These are phyloP conservation scores for Fusarium sp. DNA, from an alignment of 2,329 filamentous ascomycete species.

Conservation along the genomic window DNA sequence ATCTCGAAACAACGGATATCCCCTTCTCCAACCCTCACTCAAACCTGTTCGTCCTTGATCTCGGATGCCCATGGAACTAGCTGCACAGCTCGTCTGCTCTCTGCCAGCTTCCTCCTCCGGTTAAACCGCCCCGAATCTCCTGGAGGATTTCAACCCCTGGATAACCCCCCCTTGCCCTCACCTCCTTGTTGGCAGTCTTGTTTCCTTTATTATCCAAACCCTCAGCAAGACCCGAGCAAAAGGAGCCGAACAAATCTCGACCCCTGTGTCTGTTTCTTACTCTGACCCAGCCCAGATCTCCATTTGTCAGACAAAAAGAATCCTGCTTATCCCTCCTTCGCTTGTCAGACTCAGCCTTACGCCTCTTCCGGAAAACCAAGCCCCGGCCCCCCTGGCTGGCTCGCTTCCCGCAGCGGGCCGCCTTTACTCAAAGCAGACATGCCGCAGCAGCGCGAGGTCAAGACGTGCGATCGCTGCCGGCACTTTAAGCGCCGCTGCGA, in stretches of 20 bases:
- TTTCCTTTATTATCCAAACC: not conserved
- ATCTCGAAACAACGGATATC: not conserved
- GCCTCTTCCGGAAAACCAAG: not conserved
- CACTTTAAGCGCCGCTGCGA: conserved; percentile 53
- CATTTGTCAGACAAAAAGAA: not conserved
- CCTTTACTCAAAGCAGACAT: conserved; percentile 30
- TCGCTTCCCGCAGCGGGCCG: conserved; percentile 27
- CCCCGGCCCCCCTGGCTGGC: not conserved
- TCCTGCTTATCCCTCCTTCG: not conserved
- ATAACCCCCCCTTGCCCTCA: not conserved
- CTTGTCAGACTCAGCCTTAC: not conserved
- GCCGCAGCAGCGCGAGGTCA: conserved; percentile 51
- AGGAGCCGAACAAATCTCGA: not conserved
- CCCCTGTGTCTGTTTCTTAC: not conserved
- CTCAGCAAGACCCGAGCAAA: not conserved
- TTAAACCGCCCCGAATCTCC: not conserved
- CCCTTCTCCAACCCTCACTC: not conserved
- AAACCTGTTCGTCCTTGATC: not conserved
- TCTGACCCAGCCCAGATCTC: not conserved
- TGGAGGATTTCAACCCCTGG: not conserved
- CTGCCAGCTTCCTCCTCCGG: not conserved
- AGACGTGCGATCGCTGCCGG: conserved; percentile 52
- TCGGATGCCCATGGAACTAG: not conserved
- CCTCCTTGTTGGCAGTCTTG: not conserved
- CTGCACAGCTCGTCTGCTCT: not conserved